phyloP scores from a whole-genome alignment of 2,329 filamentous ascomycete genomes.

The Fusarium cicatricum region DNA sequence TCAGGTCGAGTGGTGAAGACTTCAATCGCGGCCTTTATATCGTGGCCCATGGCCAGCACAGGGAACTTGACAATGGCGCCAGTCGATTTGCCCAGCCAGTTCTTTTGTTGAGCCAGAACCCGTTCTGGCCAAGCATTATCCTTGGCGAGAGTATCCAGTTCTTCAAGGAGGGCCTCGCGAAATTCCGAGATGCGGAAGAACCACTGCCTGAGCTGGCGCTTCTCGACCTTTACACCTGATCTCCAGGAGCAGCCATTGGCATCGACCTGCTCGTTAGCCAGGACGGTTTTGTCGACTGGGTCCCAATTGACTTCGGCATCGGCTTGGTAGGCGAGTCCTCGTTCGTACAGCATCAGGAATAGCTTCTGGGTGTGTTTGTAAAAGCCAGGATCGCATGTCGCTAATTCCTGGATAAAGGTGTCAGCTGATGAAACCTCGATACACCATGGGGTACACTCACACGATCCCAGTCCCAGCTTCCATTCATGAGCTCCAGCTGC shows the following conservation, averaged over 20 bases:
- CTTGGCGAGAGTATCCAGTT: conserved; percentile 71
- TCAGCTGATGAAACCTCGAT: conserved; percentile 1
- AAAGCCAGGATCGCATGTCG: conserved; percentile 84
- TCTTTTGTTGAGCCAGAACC: conserved; percentile 82
- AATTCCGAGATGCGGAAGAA: conserved; percentile 86
- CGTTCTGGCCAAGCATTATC: conserved; percentile 80
- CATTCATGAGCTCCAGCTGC: conserved; percentile 82
- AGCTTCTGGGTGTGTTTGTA: conserved; percentile 91
- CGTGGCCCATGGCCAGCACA: conserved; percentile 56
- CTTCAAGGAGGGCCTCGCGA: conserved; percentile 74
- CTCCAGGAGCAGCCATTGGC: conserved; percentile 86
- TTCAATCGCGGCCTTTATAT: conserved; percentile 62
- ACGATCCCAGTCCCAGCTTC: conserved; percentile 81
- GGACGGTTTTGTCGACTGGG: conserved; percentile 85
- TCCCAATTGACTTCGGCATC: conserved; percentile 91
- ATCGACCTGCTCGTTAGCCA: conserved; percentile 95
- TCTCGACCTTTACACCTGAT: conserved; percentile 84
- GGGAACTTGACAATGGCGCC: conserved; percentile 78
- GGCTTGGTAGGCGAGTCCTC: conserved; percentile 81
- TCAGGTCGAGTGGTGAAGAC: conserved; percentile 88
- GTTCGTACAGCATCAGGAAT: conserved; percentile 78
- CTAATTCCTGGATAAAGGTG: conserved; percentile 69
- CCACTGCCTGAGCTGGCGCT: conserved; percentile 84
- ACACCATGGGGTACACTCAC: conserved; percentile 60
- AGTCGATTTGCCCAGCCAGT: conserved; percentile 85